Evolutionary conservation across 2,329 filamentous ascomycete species (phyloP).

Genomic region (Cordyceps tenuipes): DNA sequence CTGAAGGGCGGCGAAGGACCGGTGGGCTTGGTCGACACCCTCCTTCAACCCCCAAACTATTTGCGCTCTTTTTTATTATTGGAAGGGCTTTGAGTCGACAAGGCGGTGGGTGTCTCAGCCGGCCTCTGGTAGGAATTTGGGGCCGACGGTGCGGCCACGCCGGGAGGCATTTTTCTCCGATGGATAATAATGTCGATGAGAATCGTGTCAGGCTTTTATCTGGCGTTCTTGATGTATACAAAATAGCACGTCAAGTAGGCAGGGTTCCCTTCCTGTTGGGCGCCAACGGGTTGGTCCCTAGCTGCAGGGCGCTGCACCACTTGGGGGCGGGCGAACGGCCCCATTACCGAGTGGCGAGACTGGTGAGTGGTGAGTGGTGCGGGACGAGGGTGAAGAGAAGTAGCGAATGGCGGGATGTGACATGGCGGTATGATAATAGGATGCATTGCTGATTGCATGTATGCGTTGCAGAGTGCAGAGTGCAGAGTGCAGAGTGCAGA

Average conservation of each 20-base stretch:
- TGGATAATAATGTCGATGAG: not conserved
- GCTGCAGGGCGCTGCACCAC: not conserved
- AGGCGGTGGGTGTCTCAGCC: slow-evolving; percentile 4
- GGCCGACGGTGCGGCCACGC: not conserved
- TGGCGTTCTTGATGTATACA: too few species aligned
- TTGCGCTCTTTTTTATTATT: not conserved
- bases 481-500: too few species aligned
- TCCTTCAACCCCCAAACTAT: not conserved
- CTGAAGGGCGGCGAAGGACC: too few species aligned
- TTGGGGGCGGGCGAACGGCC: not conserved
- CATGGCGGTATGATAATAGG: not conserved
- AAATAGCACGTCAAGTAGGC: not conserved
- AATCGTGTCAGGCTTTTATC: too few species aligned
- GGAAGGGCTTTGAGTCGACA: not conserved
- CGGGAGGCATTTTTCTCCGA: not conserved
- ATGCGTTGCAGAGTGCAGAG: not conserved
- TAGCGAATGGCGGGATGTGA: not conserved
- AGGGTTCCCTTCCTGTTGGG: not conserved
- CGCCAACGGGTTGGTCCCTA: slow-evolving; percentile 4
- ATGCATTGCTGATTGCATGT: not conserved
- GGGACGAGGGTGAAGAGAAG: not conserved
- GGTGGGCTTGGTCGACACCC: not conserved
- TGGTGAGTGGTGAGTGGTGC: not conserved
- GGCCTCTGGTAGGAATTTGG: slow-evolving; percentile 1
- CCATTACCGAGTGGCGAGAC: not conserved